Base-by-base conservation (phyloP, 139 green algal species). In the Chlamydomonas asymmetrica region DNA sequence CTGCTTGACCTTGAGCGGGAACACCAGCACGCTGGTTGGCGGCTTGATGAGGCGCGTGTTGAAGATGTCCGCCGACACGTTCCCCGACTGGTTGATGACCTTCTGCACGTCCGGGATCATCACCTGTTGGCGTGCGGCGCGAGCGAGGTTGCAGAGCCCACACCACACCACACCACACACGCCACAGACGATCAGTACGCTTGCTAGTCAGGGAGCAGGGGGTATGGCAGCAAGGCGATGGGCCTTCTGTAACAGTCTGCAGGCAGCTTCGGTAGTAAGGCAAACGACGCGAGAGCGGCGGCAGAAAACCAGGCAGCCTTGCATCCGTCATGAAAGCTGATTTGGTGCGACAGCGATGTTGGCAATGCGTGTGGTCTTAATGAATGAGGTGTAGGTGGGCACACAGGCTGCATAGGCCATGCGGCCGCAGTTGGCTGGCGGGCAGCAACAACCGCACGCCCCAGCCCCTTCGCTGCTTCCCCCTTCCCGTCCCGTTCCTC, bases 51-150 rank as follows among this genome's bases (percentile, higher is more conserved):
- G 80, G 40, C 82, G 75, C 22, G 76, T 85, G 65, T 86, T 83
- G 82, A 90, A 90, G 38, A 90, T 82, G 66, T 90, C 85, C 0
- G 75, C 81, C 49, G 74, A 81, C 27, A 88, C 85, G 41, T 87
- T 87, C 56, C 85, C 85, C 48, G 72, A 75, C 78, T 90, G 85
- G 72, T 90, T 90, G 76, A 90, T 87, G 20, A 90, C 76, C 80
- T 88, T 88, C 63, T 90, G 85, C 13, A 90, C 85, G 35, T 90
- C 85, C 20, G 85, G 85, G 38, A 90, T 88, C 71, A 90, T 82
- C 48, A 90, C 82, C 84, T 88, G 78, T 31, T 4, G 18, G 34
- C 4, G 41, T 4, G 54, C 9, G 45, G n/a, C n/a, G n/a, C 29
- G 39, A 20, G 38, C 6, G 22, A 20, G 37, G 18, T 3, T n/a